A percentile compares a stretch with the other conserved stretches of the same genome.
Evolutionary conservation across 2,329 filamentous ascomycete genomes (phyloP).

Genomic region (Tolypocladium capitatum): DNA sequence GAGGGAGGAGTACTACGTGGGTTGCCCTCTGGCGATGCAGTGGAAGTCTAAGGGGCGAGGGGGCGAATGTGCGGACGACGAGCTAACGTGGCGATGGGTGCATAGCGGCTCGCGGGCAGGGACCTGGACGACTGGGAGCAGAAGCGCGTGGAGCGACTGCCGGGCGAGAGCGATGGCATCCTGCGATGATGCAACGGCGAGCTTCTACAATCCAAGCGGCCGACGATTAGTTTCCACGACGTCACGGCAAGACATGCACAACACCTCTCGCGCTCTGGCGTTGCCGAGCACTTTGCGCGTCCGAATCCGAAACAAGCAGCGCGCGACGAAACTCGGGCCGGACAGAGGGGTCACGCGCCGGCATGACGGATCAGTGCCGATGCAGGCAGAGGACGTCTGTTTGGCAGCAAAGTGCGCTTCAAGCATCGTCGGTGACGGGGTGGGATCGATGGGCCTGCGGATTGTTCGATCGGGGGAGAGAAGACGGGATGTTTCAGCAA

Average conservation of each 20-base stretch:
- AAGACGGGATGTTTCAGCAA: not conserved
- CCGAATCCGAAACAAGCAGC: not conserved
- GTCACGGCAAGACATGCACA: constrained; percentile 1
- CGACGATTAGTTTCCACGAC: not conserved
- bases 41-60: not conserved
- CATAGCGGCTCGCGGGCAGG: constrained; percentile 47
- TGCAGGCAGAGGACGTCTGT: not conserved
- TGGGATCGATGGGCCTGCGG: not conserved
- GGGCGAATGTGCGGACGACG: not conserved
- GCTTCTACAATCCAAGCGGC: not conserved
- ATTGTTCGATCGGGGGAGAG: not conserved
- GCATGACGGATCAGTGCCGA: not conserved
- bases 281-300: not conserved
- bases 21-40: constrained; percentile 20
- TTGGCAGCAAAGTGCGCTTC: too few relatives aligned
- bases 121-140: constrained; percentile 96
- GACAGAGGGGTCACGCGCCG: not conserved
- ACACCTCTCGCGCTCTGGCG: not conserved
- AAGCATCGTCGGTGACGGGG: too few relatives aligned
- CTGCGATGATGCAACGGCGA: constrained; percentile 27
- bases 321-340: not conserved
- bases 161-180: constrained; percentile 80
- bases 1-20: constrained; percentile 76
- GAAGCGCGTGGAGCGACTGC: constrained; percentile 78
- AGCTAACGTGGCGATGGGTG: not conserved